A percentile compares a stretch with the other conserved stretches of the same genome.
Evolutionary conservation across 495 filamentous ascomycete genomes (phyloP).

Genomic region (Endocarpon pusillum): DNA sequence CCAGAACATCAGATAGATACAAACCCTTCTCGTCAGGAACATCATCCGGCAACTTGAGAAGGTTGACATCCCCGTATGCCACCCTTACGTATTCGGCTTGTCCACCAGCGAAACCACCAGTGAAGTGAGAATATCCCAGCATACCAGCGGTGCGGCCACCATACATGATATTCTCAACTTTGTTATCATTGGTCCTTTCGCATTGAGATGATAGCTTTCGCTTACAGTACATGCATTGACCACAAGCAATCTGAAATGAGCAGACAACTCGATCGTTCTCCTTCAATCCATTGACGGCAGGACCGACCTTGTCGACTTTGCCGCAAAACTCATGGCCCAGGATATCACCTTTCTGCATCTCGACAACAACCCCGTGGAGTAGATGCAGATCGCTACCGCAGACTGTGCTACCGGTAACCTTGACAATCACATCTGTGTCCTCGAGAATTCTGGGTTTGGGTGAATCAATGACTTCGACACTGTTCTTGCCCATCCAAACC

Average conservation of each 20-base stretch:
- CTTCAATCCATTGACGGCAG: conserved; percentile 32
- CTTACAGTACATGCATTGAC: conserved; percentile 52
- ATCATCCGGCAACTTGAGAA: conserved; percentile 54
- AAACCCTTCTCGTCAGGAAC: conserved; percentile 64
- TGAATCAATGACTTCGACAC: conserved; percentile 28
- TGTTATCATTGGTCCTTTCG: conserved; percentile 53
- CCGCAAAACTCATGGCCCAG: conserved; percentile 68
- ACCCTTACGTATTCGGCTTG: conserved; percentile 65
- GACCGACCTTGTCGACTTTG: conserved; percentile 46
- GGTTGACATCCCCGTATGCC: conserved; percentile 53
- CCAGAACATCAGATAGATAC: conserved; percentile 54
- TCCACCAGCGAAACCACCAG: conserved; percentile 61
- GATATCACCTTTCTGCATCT: conserved; percentile 57
- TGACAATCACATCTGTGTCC: conserved; percentile 51
- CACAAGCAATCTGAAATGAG: conserved; percentile 53
- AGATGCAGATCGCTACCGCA: conserved; percentile 63
- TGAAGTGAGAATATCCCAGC: conserved; percentile 32
- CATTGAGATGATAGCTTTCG: conserved; percentile 57
- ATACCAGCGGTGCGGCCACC: conserved; percentile 41
- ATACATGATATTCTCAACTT: conserved; percentile 45
- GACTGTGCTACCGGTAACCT: conserved; percentile 56
- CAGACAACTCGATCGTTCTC: conserved; percentile 53
- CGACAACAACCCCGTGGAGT: conserved; percentile 32
- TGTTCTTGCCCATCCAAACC: conserved; percentile 54
- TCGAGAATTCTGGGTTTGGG: conserved; percentile 46